These are phyloP conservation scores for Polyporus tsugae DNA, from an alignment of 1,284 basidiomycete genomes.

Conservation along the genomic window DNA sequence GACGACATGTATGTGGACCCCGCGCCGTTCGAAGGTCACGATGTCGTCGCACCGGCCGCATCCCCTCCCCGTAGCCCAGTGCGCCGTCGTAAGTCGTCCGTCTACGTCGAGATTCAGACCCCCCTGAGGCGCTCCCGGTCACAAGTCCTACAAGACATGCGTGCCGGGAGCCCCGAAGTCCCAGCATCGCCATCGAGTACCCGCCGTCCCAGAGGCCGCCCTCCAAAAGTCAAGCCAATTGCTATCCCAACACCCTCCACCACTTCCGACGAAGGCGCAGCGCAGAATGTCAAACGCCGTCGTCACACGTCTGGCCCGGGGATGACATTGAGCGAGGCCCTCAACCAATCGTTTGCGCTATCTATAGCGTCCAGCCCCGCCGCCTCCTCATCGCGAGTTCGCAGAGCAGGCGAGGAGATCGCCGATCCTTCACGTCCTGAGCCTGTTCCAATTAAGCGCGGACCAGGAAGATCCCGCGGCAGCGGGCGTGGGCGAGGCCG, in stretches of 20 bases:
- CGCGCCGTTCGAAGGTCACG: background rate
- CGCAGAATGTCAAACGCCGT: background rate
- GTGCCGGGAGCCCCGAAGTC: background rate
- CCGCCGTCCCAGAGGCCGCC: conserved; percentile 14
- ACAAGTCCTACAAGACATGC: background rate
- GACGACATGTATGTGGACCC: conserved; percentile 7
- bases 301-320: background rate
- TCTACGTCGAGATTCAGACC: conserved; percentile 17
- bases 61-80: background rate
- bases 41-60: no score
- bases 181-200: background rate
- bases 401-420: background rate
- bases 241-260: conserved; percentile 24
- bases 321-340: conserved; percentile 17
- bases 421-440: background rate
- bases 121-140: background rate
- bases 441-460: conserved; percentile 6
- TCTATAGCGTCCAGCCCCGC: background rate
- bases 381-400: background rate
- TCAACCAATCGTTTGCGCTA: conserved; percentile 21
- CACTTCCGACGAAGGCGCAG: conserved; percentile 12
- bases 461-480: conserved; percentile 18
- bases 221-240: conserved; percentile 11
- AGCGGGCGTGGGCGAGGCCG: conserved; percentile 1
- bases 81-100: conserved; percentile 13